Percentiles rank a stretch among this genome's conserved stretches.
phyloP scores from a whole-genome alignment of 495 filamentous ascomycete genomes.

The Neurospora sublineolata region DNA sequence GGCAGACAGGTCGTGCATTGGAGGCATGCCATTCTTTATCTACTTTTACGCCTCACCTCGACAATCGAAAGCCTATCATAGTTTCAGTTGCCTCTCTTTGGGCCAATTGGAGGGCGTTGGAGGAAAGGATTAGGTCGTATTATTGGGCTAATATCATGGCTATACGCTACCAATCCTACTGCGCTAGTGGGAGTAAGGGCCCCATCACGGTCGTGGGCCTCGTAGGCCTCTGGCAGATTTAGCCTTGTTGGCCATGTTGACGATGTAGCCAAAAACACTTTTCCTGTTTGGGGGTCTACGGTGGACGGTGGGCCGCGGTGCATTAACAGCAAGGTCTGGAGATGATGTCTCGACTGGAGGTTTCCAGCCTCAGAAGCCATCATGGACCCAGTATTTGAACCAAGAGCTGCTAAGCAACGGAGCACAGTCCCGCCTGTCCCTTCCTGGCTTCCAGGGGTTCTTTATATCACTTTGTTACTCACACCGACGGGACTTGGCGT shows the following conservation, averaged over 20 bases:
- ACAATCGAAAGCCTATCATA: not conserved
- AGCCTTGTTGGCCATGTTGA: not conserved
- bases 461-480: not conserved
- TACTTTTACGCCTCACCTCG: not conserved
- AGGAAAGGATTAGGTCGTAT: not conserved
- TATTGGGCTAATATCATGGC: not conserved
- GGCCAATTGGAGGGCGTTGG: not conserved
- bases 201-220: not conserved
- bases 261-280: not conserved
- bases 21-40: not conserved
- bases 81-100: not conserved
- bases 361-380: not conserved
- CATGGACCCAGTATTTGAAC: not conserved
- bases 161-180: not conserved
- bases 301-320: not conserved
- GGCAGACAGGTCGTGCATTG: not conserved
- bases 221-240: not conserved
- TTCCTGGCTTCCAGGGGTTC: not conserved
- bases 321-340: not conserved
- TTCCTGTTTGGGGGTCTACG: not conserved
- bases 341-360: not conserved
- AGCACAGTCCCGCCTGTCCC: not conserved
- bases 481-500: not conserved
- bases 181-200: not conserved
- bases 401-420: not conserved